phyloP scores from a whole-genome alignment of 1,139 yeast species.

The Candida tetrigidarum region DNA sequence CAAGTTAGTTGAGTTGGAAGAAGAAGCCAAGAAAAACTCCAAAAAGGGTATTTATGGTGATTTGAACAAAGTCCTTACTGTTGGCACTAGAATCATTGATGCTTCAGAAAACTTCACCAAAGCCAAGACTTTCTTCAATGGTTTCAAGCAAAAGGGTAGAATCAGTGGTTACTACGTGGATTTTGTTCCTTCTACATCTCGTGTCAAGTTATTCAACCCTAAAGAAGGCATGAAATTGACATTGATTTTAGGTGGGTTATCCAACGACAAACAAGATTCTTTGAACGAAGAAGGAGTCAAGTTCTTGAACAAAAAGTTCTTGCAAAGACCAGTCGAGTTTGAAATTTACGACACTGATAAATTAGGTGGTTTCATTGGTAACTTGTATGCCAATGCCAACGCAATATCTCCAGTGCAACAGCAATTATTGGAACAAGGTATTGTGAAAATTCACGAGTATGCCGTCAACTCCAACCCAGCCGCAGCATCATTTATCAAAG shows the following conservation, averaged over 20 bases:
- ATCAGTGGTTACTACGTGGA: conserved; percentile 68
- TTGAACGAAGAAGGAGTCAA: conserved; percentile 57
- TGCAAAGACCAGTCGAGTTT: conserved; percentile 76
- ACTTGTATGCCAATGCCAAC: conserved; percentile 57
- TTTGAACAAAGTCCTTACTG: conserved; percentile 53
- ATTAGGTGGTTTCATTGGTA: conserved; percentile 82
- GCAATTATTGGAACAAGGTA: conserved; percentile 65
- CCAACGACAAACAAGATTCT: conserved; percentile 50
- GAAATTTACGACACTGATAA: conserved; percentile 74
- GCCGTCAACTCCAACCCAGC: conserved; percentile 64
- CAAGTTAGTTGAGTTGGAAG: conserved; percentile 70
- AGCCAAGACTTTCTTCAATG: conserved; percentile 74
- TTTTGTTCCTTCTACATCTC: conserved; percentile 65
- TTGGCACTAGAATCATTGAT: conserved; percentile 68
- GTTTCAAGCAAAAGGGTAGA: conserved; percentile 68
- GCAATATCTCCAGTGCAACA: conserved; percentile 61
- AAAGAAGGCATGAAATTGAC: conserved; percentile 73
- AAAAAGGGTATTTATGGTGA: conserved; percentile 63
- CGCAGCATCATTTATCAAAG: conserved; percentile 55
- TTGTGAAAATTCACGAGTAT: conserved; percentile 65
- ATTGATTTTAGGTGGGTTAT: conserved; percentile 76
- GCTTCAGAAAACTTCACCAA: conserved; percentile 76
- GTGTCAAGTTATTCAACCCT: conserved; percentile 71
- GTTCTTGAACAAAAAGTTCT: conserved; percentile 55
- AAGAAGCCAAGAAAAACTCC: conserved; percentile 53